Base-by-base conservation (phyloP, 225 moss, liverwort and hornwort genomes). In the Pleurozium schreberi region DNA sequence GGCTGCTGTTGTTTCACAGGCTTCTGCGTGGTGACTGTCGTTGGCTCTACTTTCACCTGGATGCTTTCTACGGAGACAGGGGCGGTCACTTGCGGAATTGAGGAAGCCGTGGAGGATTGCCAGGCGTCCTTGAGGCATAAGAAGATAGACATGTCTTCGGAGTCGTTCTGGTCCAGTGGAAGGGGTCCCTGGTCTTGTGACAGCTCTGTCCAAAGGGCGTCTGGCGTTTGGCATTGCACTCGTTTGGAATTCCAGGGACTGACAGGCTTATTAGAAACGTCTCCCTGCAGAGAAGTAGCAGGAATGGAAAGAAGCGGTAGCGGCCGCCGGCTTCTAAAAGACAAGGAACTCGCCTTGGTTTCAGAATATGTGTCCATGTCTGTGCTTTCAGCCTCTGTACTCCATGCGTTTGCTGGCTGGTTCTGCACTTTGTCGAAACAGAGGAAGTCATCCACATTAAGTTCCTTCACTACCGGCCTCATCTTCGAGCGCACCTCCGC, bases 361-460 rank as follows among this genome's bases (percentile, higher is more conserved):
- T 88, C 91, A 77, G 80, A 66, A 63, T 57, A 7, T 40, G 60
- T 63, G 38, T 31, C 68, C 79, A 9, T 62, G 61, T 80, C 65
- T 71, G 61, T 67, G 89, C 89, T 82, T 78, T 83, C 86, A 45
- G 18, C 40, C 45, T 86, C 91, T 75, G 71, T 70, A 83, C 86
- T 84, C 91, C 89, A 86, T 59, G 75, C 86, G 76, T 86, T 83
- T 38, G 84, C 92, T 21, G 81, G 88, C 82, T 84, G 90, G 55
- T 90, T 77, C 83, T 90, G 92, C 88, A 90, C 86, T 77, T 86
- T 85, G 52, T 92, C 92, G 49, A 92, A 92, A 85, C 92, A 92
- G 83, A 92, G 91, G 89, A 89, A 92, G 57, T 92, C 88, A 67
- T 91, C 91, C 76, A 91, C 91, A 45, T 91, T 80, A 9, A 91